Evolutionary conservation across 1,284 basidiomycete species (phyloP), one percentile per base, ranked within the genome.

Genomic region (Rhizoctonia solani): DNA sequence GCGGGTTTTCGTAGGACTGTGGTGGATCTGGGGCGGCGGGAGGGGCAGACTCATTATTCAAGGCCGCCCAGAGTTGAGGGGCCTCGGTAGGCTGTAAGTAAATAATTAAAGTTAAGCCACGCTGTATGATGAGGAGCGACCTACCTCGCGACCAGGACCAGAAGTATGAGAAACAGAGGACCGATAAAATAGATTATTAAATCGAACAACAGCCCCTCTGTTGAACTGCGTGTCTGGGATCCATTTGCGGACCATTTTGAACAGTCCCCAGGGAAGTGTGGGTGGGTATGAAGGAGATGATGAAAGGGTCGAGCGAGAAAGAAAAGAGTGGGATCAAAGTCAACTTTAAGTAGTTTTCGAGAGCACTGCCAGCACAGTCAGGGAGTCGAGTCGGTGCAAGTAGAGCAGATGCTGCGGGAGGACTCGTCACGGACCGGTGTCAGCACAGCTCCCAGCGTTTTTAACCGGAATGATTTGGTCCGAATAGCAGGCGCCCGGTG

Each of bases 191-290:
- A 49, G 42, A 34, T 59, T 59, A 44, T 47, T 47, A 30, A 59
- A 59, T 14, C 56, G 42, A 29, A 59, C 56, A 29, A 59, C 23
- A 21, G 56, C 56, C 4, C 56, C 56, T 14, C 56, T 25, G 30
- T 59, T 59, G 42, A 47, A 59, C 44, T 59, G 56, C 11, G 44
- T 59, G 29, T 59, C 56, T 4, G 56, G 56, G 19, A 59, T 49
- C 56, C 56, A 59, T 34, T 49, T 47, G 27, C 56, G 56, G 19
- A 59, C 56, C 56, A 59, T 59, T 42, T 11, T 44, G n/a, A 25
- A 32, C n/a, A 11, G 19, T n/a, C 32, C 14, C 4, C 30, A 47
- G 27, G 41, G 13, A 34, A 29, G 23, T 21, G 56, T 34, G 56
- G 29, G 11, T 8, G 27, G 44, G 29, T 34, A 29, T n/a, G 25